Conservation (phyloP, 768 basidiomycete species). For the Rhodocollybia butyracea region DNA sequence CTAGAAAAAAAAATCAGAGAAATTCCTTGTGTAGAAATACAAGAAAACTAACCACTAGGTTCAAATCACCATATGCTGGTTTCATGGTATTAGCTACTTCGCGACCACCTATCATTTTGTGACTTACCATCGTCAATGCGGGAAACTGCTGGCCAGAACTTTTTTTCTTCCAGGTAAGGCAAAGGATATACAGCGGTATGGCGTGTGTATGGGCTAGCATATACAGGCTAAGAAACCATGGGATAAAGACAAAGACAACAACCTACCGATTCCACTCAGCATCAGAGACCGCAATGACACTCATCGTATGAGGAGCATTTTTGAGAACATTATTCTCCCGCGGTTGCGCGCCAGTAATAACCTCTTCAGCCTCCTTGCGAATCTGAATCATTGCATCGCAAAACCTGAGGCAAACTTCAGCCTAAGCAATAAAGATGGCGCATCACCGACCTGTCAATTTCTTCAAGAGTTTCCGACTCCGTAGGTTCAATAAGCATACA, state of each 20-base stretch:
- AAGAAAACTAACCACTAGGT: slow-evolving; percentile 67
- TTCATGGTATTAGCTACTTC: not conserved
- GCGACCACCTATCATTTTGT: not conserved
- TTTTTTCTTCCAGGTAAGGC: slow-evolving; percentile 77
- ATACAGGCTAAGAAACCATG: not conserved
- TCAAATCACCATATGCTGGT: slow-evolving; percentile 87
- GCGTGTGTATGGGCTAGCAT: slow-evolving; percentile 78
- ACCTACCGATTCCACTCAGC: slow-evolving; percentile 83
- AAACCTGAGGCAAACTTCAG: slow-evolving; percentile 51
- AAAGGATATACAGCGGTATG: slow-evolving; percentile 89
- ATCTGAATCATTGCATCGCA: slow-evolving; percentile 99
- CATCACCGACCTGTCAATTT: slow-evolving; percentile 71
- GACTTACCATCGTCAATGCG: slow-evolving; percentile 88
- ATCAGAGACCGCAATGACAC: slow-evolving; percentile 67
- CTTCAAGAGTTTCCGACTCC: slow-evolving; percentile 91
- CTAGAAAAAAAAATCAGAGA: slow-evolving; percentile 32
- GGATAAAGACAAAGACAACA: not conserved
- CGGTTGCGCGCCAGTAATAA: slow-evolving; percentile 84
- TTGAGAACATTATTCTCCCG: slow-evolving; percentile 89
- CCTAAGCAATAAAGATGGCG: not conserved
- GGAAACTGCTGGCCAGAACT: slow-evolving; percentile 96
- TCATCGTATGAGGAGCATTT: slow-evolving; percentile 91
- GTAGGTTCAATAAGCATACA: slow-evolving; percentile 99
- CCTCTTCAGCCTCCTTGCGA: slow-evolving; percentile 85
- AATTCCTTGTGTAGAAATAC: slow-evolving; percentile 3